Percentiles rank a stretch among this genome's conserved stretches.
phyloP scores from a whole-genome alignment of 1,284 basidiomycete species.

The Gastroboletus turbinatus region DNA sequence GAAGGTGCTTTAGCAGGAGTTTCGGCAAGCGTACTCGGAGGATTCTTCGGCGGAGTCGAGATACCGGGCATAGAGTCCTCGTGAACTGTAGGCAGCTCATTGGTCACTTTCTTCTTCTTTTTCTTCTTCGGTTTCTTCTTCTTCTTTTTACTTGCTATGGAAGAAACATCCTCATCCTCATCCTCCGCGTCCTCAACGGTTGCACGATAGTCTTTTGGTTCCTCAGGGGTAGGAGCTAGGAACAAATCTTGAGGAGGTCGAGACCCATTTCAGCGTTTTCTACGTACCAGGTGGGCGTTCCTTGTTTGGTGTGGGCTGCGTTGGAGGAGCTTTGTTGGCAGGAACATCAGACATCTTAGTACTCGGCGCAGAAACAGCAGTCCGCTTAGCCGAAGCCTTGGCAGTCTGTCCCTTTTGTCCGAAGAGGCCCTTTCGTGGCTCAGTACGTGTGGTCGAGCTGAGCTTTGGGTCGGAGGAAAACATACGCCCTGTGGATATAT shows the following conservation, averaged over 20 bases:
- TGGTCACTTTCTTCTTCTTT: constrained; percentile 52
- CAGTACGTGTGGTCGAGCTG: constrained; percentile 39
- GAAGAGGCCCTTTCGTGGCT: constrained; percentile 28
- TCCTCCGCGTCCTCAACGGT: constrained; percentile 71
- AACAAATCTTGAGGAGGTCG: background rate
- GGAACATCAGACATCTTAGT: constrained; percentile 7
- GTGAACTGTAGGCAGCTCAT: constrained; percentile 29
- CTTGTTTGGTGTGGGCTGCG: constrained; percentile 9
- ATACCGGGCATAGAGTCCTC: constrained; percentile 16
- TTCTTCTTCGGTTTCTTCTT: constrained; percentile 73
- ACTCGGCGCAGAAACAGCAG: constrained; percentile 5
- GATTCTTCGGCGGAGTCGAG: constrained; percentile 21
- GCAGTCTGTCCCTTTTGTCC: constrained; percentile 9
- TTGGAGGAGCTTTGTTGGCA: constrained; percentile 5
- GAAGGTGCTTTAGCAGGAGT: constrained; percentile 18
- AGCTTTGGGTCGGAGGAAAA: constrained; percentile 65
- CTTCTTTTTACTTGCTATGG: constrained; percentile 53
- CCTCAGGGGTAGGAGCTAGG: constrained; percentile 16
- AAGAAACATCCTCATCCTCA: constrained; percentile 49
- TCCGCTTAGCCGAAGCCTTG: constrained; percentile 13
- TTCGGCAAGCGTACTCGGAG: constrained; percentile 14
- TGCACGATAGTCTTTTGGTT: constrained; percentile 41
- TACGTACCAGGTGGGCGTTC: constrained; percentile 18
- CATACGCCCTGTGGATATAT: constrained; percentile 55
- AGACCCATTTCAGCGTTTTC: background rate